Evolutionary conservation across 2,329 filamentous ascomycete species (phyloP).

Genomic region (Alternaria sp.): DNA sequence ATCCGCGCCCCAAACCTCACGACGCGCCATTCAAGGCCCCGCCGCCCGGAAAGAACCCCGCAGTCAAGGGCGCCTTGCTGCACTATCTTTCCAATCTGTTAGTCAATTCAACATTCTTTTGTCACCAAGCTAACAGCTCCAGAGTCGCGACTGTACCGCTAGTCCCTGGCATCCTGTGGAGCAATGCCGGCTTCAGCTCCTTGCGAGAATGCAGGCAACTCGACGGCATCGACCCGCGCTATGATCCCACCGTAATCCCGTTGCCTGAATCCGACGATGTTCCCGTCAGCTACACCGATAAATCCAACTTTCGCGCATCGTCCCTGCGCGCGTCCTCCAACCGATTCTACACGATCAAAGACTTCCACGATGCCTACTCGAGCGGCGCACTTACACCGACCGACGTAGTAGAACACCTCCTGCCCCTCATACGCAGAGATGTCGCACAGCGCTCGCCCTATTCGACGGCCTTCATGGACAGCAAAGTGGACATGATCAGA

Average conservation of each 20-base stretch:
- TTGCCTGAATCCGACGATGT: constrained; percentile 29
- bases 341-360: constrained; percentile 64
- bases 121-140: constrained; percentile 11
- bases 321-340: constrained; percentile 17
- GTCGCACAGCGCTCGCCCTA: constrained; percentile 63
- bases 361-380: constrained; percentile 79
- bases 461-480: constrained; percentile 74
- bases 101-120: constrained; percentile 29
- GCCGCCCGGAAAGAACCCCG: constrained; percentile 65
- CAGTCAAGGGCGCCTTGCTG: constrained; percentile 70
- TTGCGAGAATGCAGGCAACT: constrained; percentile 63
- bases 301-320: constrained; percentile 29
- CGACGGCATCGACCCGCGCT: constrained; percentile 60
- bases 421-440: constrained; percentile 72
- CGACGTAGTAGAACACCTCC: constrained; percentile 72
- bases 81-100: constrained; percentile 68
- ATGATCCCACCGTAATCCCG: constrained; percentile 65
- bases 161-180: constrained; percentile 71
- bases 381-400: constrained; percentile 73
- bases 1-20: constrained; percentile 40
- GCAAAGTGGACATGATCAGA: constrained; percentile 66
- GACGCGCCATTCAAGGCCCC: constrained; percentile 45
- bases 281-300: constrained; percentile 26
- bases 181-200: constrained; percentile 69
- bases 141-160: constrained; percentile 67